Base-by-base conservation (phyloP, 495 filamentous ascomycete species). In the Daldinia concentrica region DNA sequence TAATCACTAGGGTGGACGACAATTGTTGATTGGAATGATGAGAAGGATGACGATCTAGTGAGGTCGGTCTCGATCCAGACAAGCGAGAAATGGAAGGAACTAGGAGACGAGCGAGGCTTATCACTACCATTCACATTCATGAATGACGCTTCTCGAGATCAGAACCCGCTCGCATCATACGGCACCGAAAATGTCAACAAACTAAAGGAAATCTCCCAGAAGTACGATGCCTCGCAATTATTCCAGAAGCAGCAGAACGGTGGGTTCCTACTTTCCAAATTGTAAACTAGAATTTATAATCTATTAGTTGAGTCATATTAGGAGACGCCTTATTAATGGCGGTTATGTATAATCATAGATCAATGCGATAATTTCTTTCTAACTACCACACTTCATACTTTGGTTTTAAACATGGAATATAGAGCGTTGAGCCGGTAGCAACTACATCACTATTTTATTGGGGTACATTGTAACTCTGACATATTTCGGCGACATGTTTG, bases 161-260 rank as follows among this genome's bases (percentile, higher is more conserved):
- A 77, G 45, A 66, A 72, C 32, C 72, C 72, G 2, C 54, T 77
- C 4, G 59, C 52, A 0, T 63, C 61, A 4, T 77, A 77, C 48
- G 75, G 75, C 0, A n/a, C 26, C 1, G 69, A 62, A 15, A 74
- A 72, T 8, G 19, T 74, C 22, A 48, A 66, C 8, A 71, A 62
- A 29, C 52, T 76, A 11, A 64, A 45, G 37, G 27, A 60, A 14
- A 60, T 69, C 5, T 55, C 64, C 0, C 51, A 36, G 24, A 74
- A 69, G 27, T 74, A 69, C 41, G 74, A 76, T 37, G 29, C 32
- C 12, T 11, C 6, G 1, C 67, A 67, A 11, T 41, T 69, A 15
- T 76, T 74, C 39, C 71, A 76, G 62, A 61, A 12, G 4, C 56
- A 36, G 6, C 71, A 74, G 8, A 60, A 62, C 1, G 68, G 54